Conservation (phyloP, 2,329 filamentous ascomycete genomes). For the Fusarium sp. region DNA sequence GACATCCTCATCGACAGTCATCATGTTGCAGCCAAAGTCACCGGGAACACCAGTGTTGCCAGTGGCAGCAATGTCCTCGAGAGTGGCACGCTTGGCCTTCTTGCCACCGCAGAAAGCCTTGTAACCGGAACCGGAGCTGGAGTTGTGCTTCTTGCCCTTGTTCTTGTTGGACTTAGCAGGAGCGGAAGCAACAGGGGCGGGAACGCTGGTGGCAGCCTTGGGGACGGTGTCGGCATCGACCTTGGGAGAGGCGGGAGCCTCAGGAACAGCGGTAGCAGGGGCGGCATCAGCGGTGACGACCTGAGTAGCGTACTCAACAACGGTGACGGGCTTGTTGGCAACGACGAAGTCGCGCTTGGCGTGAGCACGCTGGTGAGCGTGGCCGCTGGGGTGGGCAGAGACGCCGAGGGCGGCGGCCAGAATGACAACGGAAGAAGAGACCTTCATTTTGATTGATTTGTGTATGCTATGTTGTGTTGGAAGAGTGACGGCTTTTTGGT, state of each 20-base stretch:
- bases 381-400: conserved; percentile 54
- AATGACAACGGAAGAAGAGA: conserved; percentile 51
- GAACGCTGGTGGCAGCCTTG: neutral
- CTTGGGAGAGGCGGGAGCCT: neutral
- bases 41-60: conserved; percentile 58
- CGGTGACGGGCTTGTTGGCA: conserved; percentile 48
- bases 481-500: conserved; percentile 22
- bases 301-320: conserved; percentile 37
- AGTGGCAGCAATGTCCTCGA: conserved; percentile 56
- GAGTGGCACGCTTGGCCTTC: conserved; percentile 58
- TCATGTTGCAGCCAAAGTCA: conserved; percentile 65
- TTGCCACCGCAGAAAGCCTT: conserved; percentile 52
- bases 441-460: conserved; percentile 52
- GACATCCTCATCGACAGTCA: conserved; percentile 52
- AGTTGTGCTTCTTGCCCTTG: conserved; percentile 21
- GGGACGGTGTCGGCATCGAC: conserved; percentile 2
- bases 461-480: neutral
- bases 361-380: conserved; percentile 51
- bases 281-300: conserved; percentile 11
- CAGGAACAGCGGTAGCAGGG: conserved; percentile 1
- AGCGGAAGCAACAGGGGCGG: neutral
- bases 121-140: conserved; percentile 36
- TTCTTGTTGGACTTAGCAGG: conserved; percentile 3
- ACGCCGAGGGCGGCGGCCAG: conserved; percentile 55
- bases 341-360: conserved; percentile 50